phyloP scores from a whole-genome alignment of 331 rosid species.

The Acacia concinna region DNA sequence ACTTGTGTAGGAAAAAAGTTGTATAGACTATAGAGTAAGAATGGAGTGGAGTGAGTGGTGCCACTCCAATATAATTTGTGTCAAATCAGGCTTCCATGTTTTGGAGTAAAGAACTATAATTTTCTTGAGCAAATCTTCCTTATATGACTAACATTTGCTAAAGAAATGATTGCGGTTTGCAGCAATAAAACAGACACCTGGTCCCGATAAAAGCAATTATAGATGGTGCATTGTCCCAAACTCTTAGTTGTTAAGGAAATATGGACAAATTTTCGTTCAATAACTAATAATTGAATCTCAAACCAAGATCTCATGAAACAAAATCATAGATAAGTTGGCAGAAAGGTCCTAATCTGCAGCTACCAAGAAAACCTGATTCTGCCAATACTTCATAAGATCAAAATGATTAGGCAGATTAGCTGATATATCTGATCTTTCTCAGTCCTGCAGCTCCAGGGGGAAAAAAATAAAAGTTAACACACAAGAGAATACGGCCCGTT shows the following conservation, averaged over 20 bases:
- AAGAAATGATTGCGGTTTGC: background rate
- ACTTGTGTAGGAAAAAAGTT: no score
- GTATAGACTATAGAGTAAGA: background rate
- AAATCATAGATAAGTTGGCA: background rate
- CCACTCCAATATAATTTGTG: background rate
- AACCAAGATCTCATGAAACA: background rate
- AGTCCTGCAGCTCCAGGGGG: background rate
- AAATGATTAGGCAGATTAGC: slow-evolving; percentile 30
- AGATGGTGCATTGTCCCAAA: background rate
- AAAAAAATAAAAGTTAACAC: background rate
- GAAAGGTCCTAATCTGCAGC: slow-evolving; percentile 8
- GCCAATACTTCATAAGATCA: slow-evolving; percentile 31
- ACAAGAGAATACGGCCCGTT: background rate
- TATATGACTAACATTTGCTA: background rate
- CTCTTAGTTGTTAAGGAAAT: background rate
- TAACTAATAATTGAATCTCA: background rate
- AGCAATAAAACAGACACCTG: background rate
- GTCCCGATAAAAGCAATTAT: background rate
- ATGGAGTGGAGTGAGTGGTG: background rate
- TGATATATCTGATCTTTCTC: background rate
- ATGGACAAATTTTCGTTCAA: background rate
- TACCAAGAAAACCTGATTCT: slow-evolving; percentile 20
- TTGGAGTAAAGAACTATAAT: no score
- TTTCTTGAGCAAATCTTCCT: no score
- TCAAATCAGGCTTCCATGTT: background rate